Evolutionary conservation across 257 asterid genomes (phyloP).

Genomic region (Ophiorrhiza pumila): DNA sequence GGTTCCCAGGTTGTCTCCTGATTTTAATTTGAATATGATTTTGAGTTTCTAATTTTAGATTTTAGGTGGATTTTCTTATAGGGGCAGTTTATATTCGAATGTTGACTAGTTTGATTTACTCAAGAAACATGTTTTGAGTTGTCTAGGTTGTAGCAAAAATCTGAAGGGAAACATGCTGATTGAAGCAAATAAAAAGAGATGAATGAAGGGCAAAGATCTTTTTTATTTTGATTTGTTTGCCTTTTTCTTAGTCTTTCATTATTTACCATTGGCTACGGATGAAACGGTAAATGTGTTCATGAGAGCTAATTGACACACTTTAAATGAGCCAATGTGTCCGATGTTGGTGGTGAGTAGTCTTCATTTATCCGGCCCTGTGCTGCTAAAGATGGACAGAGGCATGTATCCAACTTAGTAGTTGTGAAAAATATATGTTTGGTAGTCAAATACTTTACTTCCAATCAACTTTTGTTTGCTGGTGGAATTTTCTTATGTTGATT

Average conservation of each 20-base stretch:
- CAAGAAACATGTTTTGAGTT: too few relatives aligned
- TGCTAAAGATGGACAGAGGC: too few relatives aligned
- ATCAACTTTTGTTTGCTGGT: not conserved
- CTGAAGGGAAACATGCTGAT: not conserved
- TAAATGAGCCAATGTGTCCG: not conserved
- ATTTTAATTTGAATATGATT: not conserved
- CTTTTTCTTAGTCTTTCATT: too few relatives aligned
- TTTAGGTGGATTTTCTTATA: not conserved
- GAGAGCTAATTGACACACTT: too few relatives aligned
- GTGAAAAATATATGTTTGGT: not conserved
- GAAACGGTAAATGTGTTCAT: too few relatives aligned
- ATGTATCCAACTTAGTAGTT: too few relatives aligned
- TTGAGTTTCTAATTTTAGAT: not conserved
- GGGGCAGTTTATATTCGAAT: too few relatives aligned
- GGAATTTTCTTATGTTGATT: not conserved
- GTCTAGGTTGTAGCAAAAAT: not conserved
- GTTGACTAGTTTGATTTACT: too few relatives aligned
- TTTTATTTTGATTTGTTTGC: not conserved
- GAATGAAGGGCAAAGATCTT: too few relatives aligned
- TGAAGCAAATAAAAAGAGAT: not conserved
- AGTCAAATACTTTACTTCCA: not conserved
- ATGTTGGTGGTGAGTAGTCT: not conserved
- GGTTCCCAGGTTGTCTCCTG: not conserved
- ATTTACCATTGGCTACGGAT: too few relatives aligned
- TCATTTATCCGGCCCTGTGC: not conserved